Conservation (phyloP, 768 basidiomycete species). For the Lepiota venenata region DNA sequence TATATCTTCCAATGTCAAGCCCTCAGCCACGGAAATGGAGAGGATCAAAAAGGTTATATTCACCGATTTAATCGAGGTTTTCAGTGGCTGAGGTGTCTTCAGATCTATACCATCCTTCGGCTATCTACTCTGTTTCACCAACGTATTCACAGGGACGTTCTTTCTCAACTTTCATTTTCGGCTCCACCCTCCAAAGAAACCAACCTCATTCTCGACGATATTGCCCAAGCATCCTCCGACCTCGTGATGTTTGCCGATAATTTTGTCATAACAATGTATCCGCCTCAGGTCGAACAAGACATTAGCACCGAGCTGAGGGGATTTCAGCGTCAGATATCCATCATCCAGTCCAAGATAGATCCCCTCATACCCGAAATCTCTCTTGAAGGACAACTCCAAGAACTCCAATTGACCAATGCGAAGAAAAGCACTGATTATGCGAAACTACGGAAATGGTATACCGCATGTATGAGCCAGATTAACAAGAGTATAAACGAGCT, state of each 20-base stretch:
- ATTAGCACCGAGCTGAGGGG: constrained; percentile 36
- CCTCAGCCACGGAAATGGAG: constrained; percentile 49
- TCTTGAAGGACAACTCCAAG: constrained; percentile 28
- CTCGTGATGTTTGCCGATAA: constrained; percentile 62
- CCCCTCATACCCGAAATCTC: constrained; percentile 19
- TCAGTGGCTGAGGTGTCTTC: constrained; percentile 5
- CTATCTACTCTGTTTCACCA: constrained; percentile 61
- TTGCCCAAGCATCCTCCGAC: constrained; percentile 46
- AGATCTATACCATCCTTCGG: constrained; percentile 63
- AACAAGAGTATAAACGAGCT: constrained; percentile 35
- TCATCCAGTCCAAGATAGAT: constrained; percentile 29
- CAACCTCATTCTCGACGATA: constrained; percentile 41
- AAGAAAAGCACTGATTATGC: constrained; percentile 19
- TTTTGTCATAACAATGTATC: constrained; percentile 60
- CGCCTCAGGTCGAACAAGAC: constrained; percentile 50
- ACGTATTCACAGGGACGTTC: constrained; percentile 49
- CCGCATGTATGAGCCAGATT: constrained; percentile 62
- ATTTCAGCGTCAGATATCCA: constrained; percentile 33
- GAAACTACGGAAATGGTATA: constrained; percentile 56
- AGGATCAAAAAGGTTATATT: constrained; percentile 53
- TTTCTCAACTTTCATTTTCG: constrained; percentile 25
- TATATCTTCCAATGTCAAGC: constrained; percentile 38
- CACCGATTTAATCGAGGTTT: neutral
- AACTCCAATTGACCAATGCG: constrained; percentile 22
- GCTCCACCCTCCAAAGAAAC: constrained; percentile 15